These are phyloP conservation scores for Opeltia flavorubescens DNA, from an alignment of 495 filamentous ascomycete genomes.

Conservation along the genomic window DNA sequence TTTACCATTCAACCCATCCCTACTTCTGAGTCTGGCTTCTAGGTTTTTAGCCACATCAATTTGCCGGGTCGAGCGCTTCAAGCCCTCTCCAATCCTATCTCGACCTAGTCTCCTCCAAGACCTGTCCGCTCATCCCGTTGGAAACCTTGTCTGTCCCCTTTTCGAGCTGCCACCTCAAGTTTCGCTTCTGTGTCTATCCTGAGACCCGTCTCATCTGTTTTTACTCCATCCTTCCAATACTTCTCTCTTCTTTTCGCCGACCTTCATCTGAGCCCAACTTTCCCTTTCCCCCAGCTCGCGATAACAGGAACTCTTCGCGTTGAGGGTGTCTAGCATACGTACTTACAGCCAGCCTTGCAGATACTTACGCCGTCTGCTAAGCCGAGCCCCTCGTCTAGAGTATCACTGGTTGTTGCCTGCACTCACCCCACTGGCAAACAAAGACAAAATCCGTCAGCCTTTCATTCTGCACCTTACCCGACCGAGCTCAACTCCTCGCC, in stretches of 20 bases:
- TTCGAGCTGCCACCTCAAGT: neutral
- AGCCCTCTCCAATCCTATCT: neutral
- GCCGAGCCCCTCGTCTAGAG: too few species aligned
- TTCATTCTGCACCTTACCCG: neutral
- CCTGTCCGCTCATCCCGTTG: neutral
- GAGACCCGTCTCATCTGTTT: too few species aligned
- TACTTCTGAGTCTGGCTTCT: too few species aligned
- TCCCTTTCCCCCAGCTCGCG: too few species aligned
- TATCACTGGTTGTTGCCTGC: conserved; percentile 11
- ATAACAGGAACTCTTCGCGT: too few species aligned
- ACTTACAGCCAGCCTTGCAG: too few species aligned
- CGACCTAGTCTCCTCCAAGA: neutral
- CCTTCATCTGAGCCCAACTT: too few species aligned
- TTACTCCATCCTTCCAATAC: too few species aligned
- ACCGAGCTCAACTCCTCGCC: conserved; percentile 1
- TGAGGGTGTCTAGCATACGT: too few species aligned
- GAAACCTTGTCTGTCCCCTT: neutral
- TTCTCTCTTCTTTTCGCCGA: too few species aligned
- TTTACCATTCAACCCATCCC: neutral
- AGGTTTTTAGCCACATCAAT: conserved; percentile 14
- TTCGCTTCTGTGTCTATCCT: too few species aligned
- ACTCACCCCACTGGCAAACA: conserved; percentile 13
- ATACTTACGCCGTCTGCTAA: too few species aligned
- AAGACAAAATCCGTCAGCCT: neutral
- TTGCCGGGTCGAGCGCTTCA: conserved; percentile 10